These are phyloP conservation scores for Ophiostoma ips DNA, from an alignment of 2,329 filamentous ascomycete genomes.

Conservation along the genomic window DNA sequence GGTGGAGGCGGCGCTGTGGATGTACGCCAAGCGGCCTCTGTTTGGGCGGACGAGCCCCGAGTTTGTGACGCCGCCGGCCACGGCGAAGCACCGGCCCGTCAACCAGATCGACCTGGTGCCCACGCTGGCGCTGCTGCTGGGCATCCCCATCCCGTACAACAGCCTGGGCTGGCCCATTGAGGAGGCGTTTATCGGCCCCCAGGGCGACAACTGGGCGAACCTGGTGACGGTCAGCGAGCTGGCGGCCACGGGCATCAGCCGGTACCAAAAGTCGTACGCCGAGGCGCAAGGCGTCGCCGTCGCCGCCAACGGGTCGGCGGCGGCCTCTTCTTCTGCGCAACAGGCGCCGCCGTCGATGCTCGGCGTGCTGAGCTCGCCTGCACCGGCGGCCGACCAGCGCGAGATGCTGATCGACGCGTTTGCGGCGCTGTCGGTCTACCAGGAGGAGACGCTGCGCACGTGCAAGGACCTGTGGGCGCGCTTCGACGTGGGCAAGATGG, in stretches of 20 bases:
- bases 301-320: slow-evolving; percentile 44
- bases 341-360: slow-evolving; percentile 33
- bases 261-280: slow-evolving; percentile 78
- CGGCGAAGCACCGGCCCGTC: slow-evolving; percentile 61
- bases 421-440: slow-evolving; percentile 56
- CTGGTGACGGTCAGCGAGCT: slow-evolving; percentile 65
- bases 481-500: slow-evolving; percentile 80
- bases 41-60: slow-evolving; percentile 65
- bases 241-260: slow-evolving; percentile 71
- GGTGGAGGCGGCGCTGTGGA: slow-evolving; percentile 88
- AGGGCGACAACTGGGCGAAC: slow-evolving; percentile 59
- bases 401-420: slow-evolving; percentile 25
- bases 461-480: slow-evolving; percentile 83
- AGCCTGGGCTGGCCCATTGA: slow-evolving; percentile 88
- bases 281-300: slow-evolving; percentile 56
- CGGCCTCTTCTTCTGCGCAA: no score
- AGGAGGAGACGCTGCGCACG: slow-evolving; percentile 60
- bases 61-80: slow-evolving; percentile 44
- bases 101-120: slow-evolving; percentile 92
- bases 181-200: slow-evolving; percentile 69
- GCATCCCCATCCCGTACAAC: slow-evolving; percentile 90
- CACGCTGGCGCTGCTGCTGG: slow-evolving; percentile 74
- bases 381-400: slow-evolving; percentile 14
- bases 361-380: slow-evolving; percentile 22
- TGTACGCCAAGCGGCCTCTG: slow-evolving; percentile 80